phyloP scores from a whole-genome alignment of 2,329 filamentous ascomycete genomes.

The Calonectria crousiana region DNA sequence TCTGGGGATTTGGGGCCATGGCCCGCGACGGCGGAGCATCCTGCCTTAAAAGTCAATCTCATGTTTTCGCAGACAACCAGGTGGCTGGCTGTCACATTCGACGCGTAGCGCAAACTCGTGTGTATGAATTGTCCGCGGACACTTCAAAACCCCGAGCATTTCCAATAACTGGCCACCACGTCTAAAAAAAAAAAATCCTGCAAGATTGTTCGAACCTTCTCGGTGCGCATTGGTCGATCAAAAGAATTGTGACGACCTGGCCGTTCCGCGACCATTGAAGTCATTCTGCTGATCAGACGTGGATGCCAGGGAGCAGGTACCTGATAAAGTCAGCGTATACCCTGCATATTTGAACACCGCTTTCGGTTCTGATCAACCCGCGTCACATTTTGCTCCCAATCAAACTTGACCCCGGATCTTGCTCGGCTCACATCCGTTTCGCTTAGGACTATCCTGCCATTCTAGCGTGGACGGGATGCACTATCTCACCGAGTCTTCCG shows the following conservation, averaged over 20 bases:
- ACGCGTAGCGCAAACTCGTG: slow-evolving; percentile 8
- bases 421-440: slow-evolving; percentile 20
- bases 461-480: slow-evolving; percentile 3
- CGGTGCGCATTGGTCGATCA: background rate
- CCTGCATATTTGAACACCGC: slow-evolving; percentile 9
- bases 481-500: slow-evolving; percentile 10
- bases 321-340: slow-evolving; percentile 16
- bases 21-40: background rate
- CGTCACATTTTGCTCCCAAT: slow-evolving; percentile 11
- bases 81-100: background rate
- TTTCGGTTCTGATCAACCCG: slow-evolving; percentile 17
- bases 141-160: background rate
- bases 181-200: background rate
- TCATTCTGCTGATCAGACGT: slow-evolving; percentile 14
- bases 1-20: background rate
- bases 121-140: slow-evolving; percentile 9
- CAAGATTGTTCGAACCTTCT: background rate
- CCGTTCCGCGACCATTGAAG: slow-evolving; percentile 9
- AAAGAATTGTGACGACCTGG: slow-evolving; percentile 17
- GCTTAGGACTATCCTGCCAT: slow-evolving; percentile 4
- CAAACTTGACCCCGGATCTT: slow-evolving; percentile 18
- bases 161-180: background rate
- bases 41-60: background rate
- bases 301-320: slow-evolving; percentile 7
- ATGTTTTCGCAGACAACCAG: background rate